These are phyloP conservation scores for Boletales sp. DNA, from an alignment of 768 basidiomycete species.

Conservation along the genomic window DNA sequence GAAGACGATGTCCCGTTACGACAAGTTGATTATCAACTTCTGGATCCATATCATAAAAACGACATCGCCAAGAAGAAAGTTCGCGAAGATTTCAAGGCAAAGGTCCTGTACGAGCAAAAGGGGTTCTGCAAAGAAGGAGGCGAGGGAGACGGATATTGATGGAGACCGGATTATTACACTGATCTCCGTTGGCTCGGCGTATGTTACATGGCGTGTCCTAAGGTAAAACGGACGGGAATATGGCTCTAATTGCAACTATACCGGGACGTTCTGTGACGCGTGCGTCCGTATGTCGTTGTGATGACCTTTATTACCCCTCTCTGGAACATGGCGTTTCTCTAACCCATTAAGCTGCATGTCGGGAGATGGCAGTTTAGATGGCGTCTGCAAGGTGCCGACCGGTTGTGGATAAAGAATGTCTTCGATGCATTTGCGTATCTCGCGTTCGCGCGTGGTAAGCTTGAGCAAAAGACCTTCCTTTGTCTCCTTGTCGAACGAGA, in stretches of 20 bases:
- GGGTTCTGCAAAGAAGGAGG: conserved; percentile 96
- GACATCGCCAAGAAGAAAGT: conserved; percentile 73
- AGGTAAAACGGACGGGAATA: conserved; percentile 4
- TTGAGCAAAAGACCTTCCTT: conserved; percentile 64
- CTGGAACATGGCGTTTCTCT: conserved; percentile 41
- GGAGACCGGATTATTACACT: conserved; percentile 10
- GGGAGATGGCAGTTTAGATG: conserved; percentile 31
- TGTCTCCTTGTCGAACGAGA: conserved; percentile 71
- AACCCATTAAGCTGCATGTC: conserved; percentile 46
- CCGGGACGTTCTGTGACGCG: neutral
- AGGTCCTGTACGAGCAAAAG: conserved; percentile 75
- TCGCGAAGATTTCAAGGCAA: conserved; percentile 79
- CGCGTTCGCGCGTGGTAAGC: conserved; percentile 72
- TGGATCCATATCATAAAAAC: conserved; percentile 69
- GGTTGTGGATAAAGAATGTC: conserved; percentile 58
- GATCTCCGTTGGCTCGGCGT: neutral
- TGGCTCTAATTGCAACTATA: conserved; percentile 16
- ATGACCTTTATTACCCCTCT: conserved; percentile 57
- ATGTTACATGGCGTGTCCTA: neutral
- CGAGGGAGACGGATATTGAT: conserved; percentile 91
- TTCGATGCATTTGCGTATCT: conserved; percentile 74
- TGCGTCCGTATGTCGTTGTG: neutral
- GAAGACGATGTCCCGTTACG: conserved; percentile 85
- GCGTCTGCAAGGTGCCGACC: conserved; percentile 32
- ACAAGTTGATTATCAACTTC: conserved; percentile 66